Conservation (phyloP, 129 eudicot genomes). For the Flaveria ramosissima region DNA sequence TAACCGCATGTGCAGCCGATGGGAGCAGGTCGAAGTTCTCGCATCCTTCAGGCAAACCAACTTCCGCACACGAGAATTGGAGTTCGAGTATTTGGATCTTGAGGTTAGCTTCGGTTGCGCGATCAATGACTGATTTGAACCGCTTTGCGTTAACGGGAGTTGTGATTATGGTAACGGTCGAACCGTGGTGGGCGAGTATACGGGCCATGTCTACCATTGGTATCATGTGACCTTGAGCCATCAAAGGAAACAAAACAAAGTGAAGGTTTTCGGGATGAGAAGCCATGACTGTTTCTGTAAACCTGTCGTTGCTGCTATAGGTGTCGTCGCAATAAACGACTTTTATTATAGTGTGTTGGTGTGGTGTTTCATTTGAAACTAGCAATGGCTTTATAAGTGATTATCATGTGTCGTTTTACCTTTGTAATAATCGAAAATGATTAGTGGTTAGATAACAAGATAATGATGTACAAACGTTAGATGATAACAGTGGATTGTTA, state of each 20-base stretch:
- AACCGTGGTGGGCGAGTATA: conserved; percentile 47
- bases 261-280: conserved; percentile 37
- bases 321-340: too few relatives aligned
- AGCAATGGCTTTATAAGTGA: neutral
- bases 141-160: conserved; percentile 49
- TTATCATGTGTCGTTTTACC: neutral
- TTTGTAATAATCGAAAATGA: conserved; percentile 21
- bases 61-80: conserved; percentile 43
- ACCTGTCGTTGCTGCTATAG: too few relatives aligned
- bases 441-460: neutral
- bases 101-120: conserved; percentile 35
- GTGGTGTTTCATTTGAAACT: too few relatives aligned
- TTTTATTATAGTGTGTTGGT: too few relatives aligned
- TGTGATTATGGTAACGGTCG: conserved; percentile 39
- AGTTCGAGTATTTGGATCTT: conserved; percentile 39
- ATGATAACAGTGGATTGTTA: neutral
- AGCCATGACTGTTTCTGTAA: conserved; percentile 11
- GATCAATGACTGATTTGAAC: conserved; percentile 32
- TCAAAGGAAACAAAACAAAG: conserved; percentile 44
- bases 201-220: conserved; percentile 55
- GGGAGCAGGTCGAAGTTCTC: conserved; percentile 53
- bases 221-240: conserved; percentile 58
- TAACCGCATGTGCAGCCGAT: conserved; percentile 6
- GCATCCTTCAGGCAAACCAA: conserved; percentile 47
- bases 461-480: neutral